These are phyloP conservation scores for Botrytis aclada DNA, from an alignment of 2,329 filamentous ascomycete species.

Conservation along the genomic window DNA sequence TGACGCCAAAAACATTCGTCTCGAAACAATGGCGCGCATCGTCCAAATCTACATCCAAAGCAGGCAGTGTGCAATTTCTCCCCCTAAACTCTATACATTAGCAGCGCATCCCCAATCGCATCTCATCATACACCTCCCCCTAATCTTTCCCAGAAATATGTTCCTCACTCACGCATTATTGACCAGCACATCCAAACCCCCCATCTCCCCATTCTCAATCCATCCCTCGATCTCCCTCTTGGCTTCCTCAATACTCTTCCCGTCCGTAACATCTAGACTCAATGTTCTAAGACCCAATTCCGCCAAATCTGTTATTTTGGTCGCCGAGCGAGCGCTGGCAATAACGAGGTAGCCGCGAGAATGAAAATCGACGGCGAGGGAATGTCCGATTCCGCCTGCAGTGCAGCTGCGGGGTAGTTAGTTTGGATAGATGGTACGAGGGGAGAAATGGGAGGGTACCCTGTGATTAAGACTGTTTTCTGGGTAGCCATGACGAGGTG, in stretches of 20 bases:
- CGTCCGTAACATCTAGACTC: conserved; percentile 42
- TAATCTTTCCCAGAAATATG: not conserved
- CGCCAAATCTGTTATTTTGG: conserved; percentile 36
- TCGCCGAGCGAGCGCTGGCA: conserved; percentile 41
- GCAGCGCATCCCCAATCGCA: not conserved
- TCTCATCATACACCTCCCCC: not conserved
- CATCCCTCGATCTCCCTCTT: conserved; percentile 30
- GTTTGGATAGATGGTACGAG: not conserved
- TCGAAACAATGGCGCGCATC: conserved; percentile 38
- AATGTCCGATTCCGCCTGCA: conserved; percentile 42
- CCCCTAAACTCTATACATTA: conserved; percentile 22
- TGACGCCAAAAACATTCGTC: conserved; percentile 44
- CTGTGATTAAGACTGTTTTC: conserved; percentile 11
- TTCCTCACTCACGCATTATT: conserved; percentile 67
- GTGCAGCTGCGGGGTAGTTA: conserved; percentile 25
- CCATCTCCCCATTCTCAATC: conserved; percentile 49
- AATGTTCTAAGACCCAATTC: conserved; percentile 40
- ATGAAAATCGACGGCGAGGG: conserved; percentile 42
- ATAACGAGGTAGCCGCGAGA: conserved; percentile 41
- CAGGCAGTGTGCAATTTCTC: conserved; percentile 29
- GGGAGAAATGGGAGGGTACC: not conserved
- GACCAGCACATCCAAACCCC: conserved; percentile 79
- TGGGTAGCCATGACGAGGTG: not conserved
- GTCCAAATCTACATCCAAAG: conserved; percentile 37
- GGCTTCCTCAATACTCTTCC: conserved; percentile 29